Evolutionary conservation across 1,284 basidiomycete species (phyloP), one percentile per base, ranked within the genome.

Genomic region (Ustilago nuda): DNA sequence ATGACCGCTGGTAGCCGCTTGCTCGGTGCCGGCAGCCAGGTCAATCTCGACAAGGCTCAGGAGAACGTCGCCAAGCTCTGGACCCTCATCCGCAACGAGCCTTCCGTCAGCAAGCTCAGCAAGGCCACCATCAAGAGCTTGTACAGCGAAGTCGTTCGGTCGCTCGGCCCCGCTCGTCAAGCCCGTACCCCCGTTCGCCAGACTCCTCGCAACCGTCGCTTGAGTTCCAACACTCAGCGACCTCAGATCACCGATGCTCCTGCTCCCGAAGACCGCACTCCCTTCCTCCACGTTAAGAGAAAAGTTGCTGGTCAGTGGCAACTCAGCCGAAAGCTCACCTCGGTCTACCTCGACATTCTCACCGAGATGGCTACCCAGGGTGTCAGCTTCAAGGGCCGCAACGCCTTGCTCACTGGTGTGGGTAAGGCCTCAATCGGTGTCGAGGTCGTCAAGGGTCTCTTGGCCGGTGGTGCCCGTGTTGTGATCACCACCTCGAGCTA

Each of bases 291-390:
- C 87, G 89, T 99, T 78, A 98, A 98, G 89, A 92, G 95, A 86
- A 97, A 95, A 88, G 94, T 97, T n/a, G 97, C 95, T 53, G 91
- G 91, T 23, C 92, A 90, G 83, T 99, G 96, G 94, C 93, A 96
- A 84, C 98, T 98, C 88, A 95, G 93, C 82, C 94, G 92, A 87
- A 98, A 98, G 87, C 89, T 99, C 68, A 99, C 96, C 52, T 83
- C 76, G 43, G 80, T 83, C 53, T 87, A 99, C 87, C 91, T 98
- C 78, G 95, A 98, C 84, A 92, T 99, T 76, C 89, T 99, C 54
- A 93, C 95, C 83, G 97, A 99, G 87, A 98, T 99, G 80, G 96
- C 97, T 11, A 97, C 95, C 0, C 95, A 95, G 9, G 96, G 96
- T 52, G 97, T 95, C 17, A 95, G 95, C 0, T 99, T 98, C 90